Base-by-base conservation (phyloP, 1,284 basidiomycete genomes). In the Coriolopsis trogii region DNA sequence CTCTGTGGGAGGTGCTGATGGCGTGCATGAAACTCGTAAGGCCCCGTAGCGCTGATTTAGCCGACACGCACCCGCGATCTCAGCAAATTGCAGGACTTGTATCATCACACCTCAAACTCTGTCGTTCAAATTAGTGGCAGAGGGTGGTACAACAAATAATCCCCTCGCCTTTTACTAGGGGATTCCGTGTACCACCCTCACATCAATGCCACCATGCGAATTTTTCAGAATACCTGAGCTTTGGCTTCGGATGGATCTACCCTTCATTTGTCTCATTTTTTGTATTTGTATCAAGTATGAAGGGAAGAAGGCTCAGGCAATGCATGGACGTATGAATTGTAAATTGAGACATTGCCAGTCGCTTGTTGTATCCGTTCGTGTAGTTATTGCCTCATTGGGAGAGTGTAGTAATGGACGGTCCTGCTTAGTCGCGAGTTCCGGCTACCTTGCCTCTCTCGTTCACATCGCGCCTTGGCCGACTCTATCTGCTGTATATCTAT, bases 141-240 rank as follows among this genome's bases (percentile, higher is more conserved):
- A 70, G 74, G 74, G 71, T 67, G 69, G 68, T 69, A 72, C 79
- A 81, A 81, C 47, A 72, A 65, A 79, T 75, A 78, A 80, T 75
- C 75, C 78, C 79, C 79, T 80, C 79, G 79, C 80, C 80, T 81
- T 81, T 81, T 81, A 81, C 80, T 81, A 81, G 80, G 79, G 78
- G 75, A 75, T 79, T 79, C 79, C 74, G 79, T 81, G 79, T 77
- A 67, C 65, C 70, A 65, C 70, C 73, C 70, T 73, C 70, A 67
- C 56, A 55, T 55, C 26, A 72, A 78, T 73, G 71, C 70, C 74
- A 71, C 76, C 38, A 67, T 67, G 65, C 65, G 71, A 81, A 81
- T 81, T 79, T 81, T 81, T 81, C 76, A 77, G 68, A 37, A 50
- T 51, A 60, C 46, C 46, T 59, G 60, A 61, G 61, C 61, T 44